Conservation (phyloP, 129 eudicot species). For the Deinandra increscens region DNA sequence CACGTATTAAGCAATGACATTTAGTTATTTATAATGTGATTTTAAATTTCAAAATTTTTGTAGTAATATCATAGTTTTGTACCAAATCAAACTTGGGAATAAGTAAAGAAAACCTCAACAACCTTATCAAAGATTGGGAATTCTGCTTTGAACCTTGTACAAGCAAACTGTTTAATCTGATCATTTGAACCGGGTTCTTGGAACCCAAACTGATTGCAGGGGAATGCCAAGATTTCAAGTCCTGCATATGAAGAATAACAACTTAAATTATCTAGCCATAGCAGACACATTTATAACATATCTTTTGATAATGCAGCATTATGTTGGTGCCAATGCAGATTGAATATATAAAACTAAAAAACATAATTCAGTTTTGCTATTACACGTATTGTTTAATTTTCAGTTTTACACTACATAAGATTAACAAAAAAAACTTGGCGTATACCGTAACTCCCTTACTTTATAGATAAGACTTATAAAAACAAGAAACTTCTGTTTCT, state of each 20-base stretch:
- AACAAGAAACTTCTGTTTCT: background rate
- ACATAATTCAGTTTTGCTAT: too few relatives aligned
- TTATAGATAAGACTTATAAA: background rate
- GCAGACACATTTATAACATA: background rate
- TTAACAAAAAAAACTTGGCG: too few relatives aligned
- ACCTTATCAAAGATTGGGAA: conserved; percentile 96
- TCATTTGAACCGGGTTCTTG: conserved; percentile 93
- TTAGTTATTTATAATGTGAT: background rate
- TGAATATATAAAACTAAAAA: background rate
- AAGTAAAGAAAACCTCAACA: conserved; percentile 15
- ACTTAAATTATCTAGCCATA: background rate
- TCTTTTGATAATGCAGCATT: background rate
- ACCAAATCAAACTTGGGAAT: conserved; percentile 11
- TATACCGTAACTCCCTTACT: background rate
- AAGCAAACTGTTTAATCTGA: conserved; percentile 80
- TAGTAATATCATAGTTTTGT: background rate
- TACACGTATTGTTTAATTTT: too few relatives aligned
- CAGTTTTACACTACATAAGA: too few relatives aligned
- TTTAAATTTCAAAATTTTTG: background rate
- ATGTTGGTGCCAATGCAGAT: background rate
- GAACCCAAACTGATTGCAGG: conserved; percentile 89
- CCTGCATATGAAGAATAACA: conserved; percentile 45
- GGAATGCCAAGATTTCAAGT: conserved; percentile 85
- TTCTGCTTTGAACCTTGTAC: conserved; percentile 86
- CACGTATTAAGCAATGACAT: background rate